Evolutionary conservation across 495 filamentous ascomycete genomes (phyloP).

Genomic region (Penicillium verhagenii): DNA sequence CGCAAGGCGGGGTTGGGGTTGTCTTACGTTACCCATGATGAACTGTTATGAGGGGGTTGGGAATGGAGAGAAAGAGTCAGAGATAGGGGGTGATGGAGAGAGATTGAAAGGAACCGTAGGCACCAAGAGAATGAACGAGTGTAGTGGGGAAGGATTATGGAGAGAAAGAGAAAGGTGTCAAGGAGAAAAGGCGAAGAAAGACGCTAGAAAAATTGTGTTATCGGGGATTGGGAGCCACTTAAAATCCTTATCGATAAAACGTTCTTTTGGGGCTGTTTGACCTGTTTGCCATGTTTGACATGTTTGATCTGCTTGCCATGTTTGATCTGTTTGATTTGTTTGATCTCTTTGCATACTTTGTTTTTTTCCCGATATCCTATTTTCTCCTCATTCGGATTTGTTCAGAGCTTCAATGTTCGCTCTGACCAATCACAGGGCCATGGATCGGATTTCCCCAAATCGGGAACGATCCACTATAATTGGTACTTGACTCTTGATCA

Average conservation of each 20-base stretch:
- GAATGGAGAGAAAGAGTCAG: background rate
- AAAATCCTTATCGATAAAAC: background rate
- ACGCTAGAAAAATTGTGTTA: background rate
- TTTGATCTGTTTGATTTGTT: no score
- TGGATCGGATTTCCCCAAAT: background rate
- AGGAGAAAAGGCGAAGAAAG: background rate
- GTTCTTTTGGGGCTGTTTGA: no score
- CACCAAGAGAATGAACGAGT: no score
- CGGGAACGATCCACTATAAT: background rate
- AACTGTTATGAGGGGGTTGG: background rate
- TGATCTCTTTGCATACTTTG: no score
- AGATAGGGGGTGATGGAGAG: no score
- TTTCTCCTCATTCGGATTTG: no score
- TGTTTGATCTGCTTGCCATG: no score
- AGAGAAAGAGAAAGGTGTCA: background rate
- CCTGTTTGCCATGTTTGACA: no score
- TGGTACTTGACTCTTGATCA: background rate
- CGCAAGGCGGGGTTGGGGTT: background rate
- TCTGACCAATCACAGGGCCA: background rate
- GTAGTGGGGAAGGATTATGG: background rate
- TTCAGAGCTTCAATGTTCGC: background rate
- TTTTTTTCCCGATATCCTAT: no score
- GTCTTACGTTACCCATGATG: conserved; percentile 26
- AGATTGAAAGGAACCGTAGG: background rate
- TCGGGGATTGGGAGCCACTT: background rate